A percentile compares a stretch with the other conserved stretches of the same genome.
Evolutionary conservation across 176 grass and related monocot genomes (phyloP).

Genomic region (Ampelocalamus luodianensis): DNA sequence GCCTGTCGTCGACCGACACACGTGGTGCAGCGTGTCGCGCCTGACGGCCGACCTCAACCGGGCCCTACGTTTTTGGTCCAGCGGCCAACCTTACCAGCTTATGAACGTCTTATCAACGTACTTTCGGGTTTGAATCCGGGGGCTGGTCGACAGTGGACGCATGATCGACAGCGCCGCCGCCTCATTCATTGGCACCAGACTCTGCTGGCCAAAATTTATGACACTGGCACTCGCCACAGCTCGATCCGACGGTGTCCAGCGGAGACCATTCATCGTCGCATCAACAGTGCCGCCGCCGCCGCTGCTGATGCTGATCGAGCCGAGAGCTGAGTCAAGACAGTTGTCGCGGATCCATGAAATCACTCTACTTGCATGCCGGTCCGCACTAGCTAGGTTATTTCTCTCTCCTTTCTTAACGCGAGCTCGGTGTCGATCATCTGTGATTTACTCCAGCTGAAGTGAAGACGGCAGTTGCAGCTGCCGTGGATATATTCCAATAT

Average conservation of each 20-base stretch:
- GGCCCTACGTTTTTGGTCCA: background rate
- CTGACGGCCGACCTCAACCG: slow-evolving; percentile 19
- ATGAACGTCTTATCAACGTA: background rate
- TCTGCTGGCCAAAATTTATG: slow-evolving; percentile 36
- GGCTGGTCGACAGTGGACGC: background rate
- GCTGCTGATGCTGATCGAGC: background rate
- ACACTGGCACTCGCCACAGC: background rate
- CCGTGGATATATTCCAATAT: too few species aligned
- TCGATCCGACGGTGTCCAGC: slow-evolving; percentile 23
- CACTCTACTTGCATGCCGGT: background rate
- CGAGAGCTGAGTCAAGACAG: background rate
- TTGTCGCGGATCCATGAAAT: background rate
- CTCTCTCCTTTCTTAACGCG: background rate
- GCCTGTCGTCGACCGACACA: background rate
- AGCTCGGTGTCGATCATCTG: too few species aligned
- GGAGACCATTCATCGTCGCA: background rate
- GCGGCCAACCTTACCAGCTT: slow-evolving; percentile 16
- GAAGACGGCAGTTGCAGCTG: too few species aligned
- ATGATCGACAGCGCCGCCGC: slow-evolving; percentile 17
- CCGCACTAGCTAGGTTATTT: too few species aligned
- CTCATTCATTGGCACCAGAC: slow-evolving; percentile 20
- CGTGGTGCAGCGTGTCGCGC: background rate
- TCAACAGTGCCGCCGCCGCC: background rate
- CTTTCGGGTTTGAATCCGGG: slow-evolving; percentile 10
- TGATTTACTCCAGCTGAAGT: too few species aligned